These are phyloP conservation scores for Fusarium transvaalense DNA, from an alignment of 2,329 filamentous ascomycete species.

Conservation along the genomic window DNA sequence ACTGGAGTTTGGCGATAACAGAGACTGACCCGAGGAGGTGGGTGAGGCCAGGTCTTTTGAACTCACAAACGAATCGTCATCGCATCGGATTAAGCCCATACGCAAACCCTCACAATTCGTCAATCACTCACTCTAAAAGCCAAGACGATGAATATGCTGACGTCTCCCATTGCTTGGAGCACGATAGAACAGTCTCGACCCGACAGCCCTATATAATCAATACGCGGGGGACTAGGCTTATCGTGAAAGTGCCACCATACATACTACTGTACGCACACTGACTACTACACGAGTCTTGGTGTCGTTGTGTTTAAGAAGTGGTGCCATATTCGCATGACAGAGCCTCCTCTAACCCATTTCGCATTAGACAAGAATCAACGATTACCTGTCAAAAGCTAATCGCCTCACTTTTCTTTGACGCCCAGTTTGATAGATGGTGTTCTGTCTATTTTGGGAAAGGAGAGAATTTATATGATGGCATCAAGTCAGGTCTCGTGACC, in stretches of 20 bases:
- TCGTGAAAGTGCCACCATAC: conserved; percentile 6
- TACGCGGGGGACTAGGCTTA: neutral
- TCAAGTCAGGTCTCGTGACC: conserved; percentile 1
- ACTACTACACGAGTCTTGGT: neutral
- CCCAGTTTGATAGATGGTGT: conserved; percentile 15
- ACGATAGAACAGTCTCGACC: conserved; percentile 9
- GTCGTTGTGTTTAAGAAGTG: conserved; percentile 14
- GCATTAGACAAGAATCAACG: conserved; percentile 27
- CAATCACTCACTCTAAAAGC: neutral
- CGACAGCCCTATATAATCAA: conserved; percentile 11
- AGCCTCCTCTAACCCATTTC: conserved; percentile 38
- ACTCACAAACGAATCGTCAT: conserved; percentile 10
- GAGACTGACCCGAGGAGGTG: conserved; percentile 6
- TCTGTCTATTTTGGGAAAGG: neutral
- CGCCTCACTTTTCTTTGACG: conserved; percentile 32
- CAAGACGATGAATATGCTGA: conserved; percentile 11
- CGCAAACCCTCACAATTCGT: neutral
- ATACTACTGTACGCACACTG: neutral
- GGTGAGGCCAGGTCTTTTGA: conserved; percentile 28
- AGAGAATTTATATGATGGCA: neutral
- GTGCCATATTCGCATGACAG: conserved; percentile 28
- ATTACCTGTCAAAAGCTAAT: conserved; percentile 13
- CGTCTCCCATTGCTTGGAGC: conserved; percentile 1
- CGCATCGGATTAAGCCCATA: conserved; percentile 2
- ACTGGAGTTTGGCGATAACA: neutral